Base-by-base conservation (phyloP, 768 basidiomycete genomes). In the Cubamyces lactineus region DNA sequence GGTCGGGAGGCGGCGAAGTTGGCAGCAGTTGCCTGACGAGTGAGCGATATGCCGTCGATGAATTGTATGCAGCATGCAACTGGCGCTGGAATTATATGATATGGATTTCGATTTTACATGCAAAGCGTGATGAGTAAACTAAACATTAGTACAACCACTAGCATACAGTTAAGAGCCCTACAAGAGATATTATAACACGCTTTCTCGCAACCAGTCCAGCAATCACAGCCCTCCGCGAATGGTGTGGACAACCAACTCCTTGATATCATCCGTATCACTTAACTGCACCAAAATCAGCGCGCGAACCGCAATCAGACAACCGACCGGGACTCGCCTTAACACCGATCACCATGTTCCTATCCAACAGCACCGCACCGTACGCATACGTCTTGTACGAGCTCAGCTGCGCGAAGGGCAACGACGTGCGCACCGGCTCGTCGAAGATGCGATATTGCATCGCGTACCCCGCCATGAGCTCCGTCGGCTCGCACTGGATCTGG, bases 1-100 rank as follows among this genome's bases (percentile, higher is more conserved):
- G 86, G 86, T 8, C 60, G 66, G 26, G 74, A 74, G 60, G 85
- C 83, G 16, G 84, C 79, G 39, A 64, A 63, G 53, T 46, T 67
- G 56, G 39, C 51, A 19, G 40, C 11, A 16, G 6, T 12, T 30
- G 24, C 26, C 16, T 47, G 38, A 54, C 19, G 5, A 5, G 7
- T 43, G 21, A 16, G 5, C 15, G 19, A 11, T 21, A 56, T 43
- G 9, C 34, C 34, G 11, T 11, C 6, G 34, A 11, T 34, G 34
- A 11, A 11, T 34, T 11, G 9, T 34, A 9, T 11, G 34, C 11
- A 34, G 34, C 34, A 43, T n/a, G 16, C 11, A 17, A 2, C 17
- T 15, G 17, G 12, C 16, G 9, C 42, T 43, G 17, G 5, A 6
- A 43, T 17, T 43, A 43, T n/a, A 28, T 16, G 17, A 17, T 19